phyloP scores from a whole-genome alignment of 441 rosid species.

The Erodium chrysanthum region DNA sequence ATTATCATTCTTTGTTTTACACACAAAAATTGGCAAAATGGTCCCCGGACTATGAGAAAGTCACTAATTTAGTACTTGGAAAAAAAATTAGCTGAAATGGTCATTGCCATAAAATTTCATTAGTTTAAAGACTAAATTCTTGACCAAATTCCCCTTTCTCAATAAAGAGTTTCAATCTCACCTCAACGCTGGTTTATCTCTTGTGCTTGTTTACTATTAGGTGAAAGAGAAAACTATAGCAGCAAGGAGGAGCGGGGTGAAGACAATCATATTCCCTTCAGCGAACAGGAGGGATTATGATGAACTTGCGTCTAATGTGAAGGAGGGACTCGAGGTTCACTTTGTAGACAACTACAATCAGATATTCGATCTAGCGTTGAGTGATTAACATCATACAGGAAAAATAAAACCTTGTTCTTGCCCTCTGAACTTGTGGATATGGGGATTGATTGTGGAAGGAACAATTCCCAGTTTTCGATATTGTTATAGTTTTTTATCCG shows the following conservation, averaged over 20 bases:
- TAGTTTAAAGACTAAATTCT: too few relatives aligned
- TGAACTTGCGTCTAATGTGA: constrained; percentile 61
- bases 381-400: constrained; percentile 23
- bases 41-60: too few relatives aligned
- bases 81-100: too few relatives aligned
- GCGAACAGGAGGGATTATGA: constrained; percentile 70
- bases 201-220: constrained; percentile 25
- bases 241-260: constrained; percentile 80
- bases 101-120: too few relatives aligned
- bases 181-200: too few relatives aligned
- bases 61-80: too few relatives aligned
- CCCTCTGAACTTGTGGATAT: neutral
- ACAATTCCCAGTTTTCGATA: neutral
- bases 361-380: constrained; percentile 50
- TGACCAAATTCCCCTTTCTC: too few relatives aligned
- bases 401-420: constrained; percentile 8
- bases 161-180: too few relatives aligned
- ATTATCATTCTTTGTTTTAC: too few relatives aligned
- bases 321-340: constrained; percentile 77
- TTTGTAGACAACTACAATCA: constrained; percentile 57
- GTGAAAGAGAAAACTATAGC: constrained; percentile 95
- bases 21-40: too few relatives aligned
- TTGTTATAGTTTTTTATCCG: too few relatives aligned
- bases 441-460: neutral
- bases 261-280: constrained; percentile 63